Evolutionary conservation across 139 green algal species (phyloP).

Genomic region (Tetraselmis chui): DNA sequence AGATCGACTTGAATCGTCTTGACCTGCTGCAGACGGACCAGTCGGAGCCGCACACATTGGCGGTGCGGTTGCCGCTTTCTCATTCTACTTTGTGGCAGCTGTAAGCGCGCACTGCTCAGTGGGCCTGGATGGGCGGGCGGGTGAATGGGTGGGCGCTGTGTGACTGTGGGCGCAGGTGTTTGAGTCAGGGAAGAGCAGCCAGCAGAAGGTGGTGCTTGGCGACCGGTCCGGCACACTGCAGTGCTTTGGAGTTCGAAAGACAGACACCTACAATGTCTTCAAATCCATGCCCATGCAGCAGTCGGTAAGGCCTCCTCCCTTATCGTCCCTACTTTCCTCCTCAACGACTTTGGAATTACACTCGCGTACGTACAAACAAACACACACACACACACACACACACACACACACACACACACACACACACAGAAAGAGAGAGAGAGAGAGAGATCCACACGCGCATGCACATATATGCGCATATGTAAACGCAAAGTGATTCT

Average conservation of each 20-base stretch:
- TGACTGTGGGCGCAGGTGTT: constrained; percentile 54
- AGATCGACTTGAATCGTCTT: not conserved
- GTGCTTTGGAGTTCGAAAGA: constrained; percentile 52
- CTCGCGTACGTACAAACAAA: no score
- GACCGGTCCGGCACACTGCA: constrained; percentile 57
- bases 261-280: constrained; percentile 43
- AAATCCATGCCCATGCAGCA: constrained; percentile 45
- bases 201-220: constrained; percentile 59
- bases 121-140: no score
- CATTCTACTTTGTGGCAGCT: no score
- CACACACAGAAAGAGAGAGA: no score
- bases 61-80: not conserved
- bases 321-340: not conserved
- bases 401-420: no score
- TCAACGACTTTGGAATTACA: no score
- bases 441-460: no score
- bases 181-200: constrained; percentile 48
- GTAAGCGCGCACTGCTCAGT: no score
- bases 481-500: no score
- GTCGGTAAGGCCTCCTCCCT: constrained; percentile 22
- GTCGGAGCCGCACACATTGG: not conserved
- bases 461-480: no score
- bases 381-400: no score
- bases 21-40: not conserved
- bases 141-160: no score